Evolutionary conservation across 1,139 yeast species (phyloP).

Genomic region (Casaregolazyma suthepensis): DNA sequence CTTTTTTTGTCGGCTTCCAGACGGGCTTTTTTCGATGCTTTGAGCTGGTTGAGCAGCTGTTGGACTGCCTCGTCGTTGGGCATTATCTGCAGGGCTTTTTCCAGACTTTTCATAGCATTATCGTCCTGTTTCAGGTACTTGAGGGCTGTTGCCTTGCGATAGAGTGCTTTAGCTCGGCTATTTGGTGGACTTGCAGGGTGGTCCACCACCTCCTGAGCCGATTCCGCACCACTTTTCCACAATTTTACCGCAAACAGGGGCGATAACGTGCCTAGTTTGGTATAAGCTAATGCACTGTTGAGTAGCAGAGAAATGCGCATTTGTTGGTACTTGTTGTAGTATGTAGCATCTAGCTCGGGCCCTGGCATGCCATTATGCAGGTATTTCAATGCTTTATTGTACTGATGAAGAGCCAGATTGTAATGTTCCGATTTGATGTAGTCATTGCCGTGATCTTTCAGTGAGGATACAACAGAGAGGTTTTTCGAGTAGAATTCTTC

Average conservation of each 20-base stretch:
- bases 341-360: constrained; percentile 17
- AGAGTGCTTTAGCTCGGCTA: constrained; percentile 75
- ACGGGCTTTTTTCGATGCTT: constrained; percentile 46
- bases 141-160: constrained; percentile 79
- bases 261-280: constrained; percentile 53
- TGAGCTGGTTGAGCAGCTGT: constrained; percentile 61
- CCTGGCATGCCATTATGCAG: constrained; percentile 16
- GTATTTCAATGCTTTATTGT: constrained; percentile 34
- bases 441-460: constrained; percentile 80
- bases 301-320: constrained; percentile 58
- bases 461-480: constrained; percentile 52
- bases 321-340: constrained; percentile 21
- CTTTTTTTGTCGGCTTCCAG: constrained; percentile 75
- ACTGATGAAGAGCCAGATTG: constrained; percentile 57
- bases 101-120: constrained; percentile 59
- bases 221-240: neutral
- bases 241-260: constrained; percentile 19
- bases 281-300: constrained; percentile 70
- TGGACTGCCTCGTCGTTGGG: constrained; percentile 73
- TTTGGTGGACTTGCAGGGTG: constrained; percentile 30
- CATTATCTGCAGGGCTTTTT: constrained; percentile 56
- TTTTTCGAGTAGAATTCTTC: constrained; percentile 23
- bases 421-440: constrained; percentile 60
- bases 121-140: constrained; percentile 61
- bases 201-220: constrained; percentile 2